Percentiles rank a stretch among this genome's conserved stretches.
These are phyloP conservation scores for Phytophthora crassamura DNA, from an alignment of 352 stramenopile genomes.

Conservation along the genomic window DNA sequence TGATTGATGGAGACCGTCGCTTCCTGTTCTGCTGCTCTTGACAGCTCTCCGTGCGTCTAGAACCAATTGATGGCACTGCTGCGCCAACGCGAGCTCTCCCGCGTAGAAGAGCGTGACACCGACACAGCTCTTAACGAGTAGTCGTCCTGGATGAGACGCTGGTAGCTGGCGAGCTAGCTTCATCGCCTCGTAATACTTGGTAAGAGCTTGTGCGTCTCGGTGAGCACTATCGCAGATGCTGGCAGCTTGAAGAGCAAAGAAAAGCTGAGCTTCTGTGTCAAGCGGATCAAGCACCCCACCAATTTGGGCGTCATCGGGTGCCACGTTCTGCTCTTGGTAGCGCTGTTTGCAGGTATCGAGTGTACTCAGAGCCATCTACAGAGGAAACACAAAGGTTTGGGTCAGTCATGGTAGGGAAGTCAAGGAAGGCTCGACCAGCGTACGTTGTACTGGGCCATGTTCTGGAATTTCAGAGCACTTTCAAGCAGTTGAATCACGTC, in stretches of 20 bases:
- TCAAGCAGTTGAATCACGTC: conserved; percentile 59
- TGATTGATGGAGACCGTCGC: neutral
- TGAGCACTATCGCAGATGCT: conserved; percentile 65
- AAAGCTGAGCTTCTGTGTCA: conserved; percentile 52
- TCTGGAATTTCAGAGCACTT: conserved; percentile 69
- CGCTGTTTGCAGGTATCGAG: conserved; percentile 51
- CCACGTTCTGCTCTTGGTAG: conserved; percentile 37
- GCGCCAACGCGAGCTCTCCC: conserved; percentile 53
- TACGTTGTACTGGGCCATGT: conserved; percentile 68
- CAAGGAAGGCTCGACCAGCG: neutral
- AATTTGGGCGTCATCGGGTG: conserved; percentile 2
- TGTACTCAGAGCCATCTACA: conserved; percentile 64
- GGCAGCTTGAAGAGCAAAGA: conserved; percentile 56
- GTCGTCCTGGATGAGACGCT: conserved; percentile 37
- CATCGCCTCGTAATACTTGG: conserved; percentile 61
- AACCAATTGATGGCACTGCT: conserved; percentile 62
- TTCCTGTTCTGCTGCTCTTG: conserved; percentile 19
- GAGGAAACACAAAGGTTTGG: neutral
- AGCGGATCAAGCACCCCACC: conserved; percentile 2
- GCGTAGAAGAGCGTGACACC: conserved; percentile 67
- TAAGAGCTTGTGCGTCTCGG: conserved; percentile 54
- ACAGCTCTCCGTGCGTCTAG: conserved; percentile 45
- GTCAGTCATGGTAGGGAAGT: neutral
- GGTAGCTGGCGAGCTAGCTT: conserved; percentile 46
- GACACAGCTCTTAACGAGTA: conserved; percentile 57